Conservation (phyloP, 257 asterid genomes). For the Nicotiana attenuata region DNA sequence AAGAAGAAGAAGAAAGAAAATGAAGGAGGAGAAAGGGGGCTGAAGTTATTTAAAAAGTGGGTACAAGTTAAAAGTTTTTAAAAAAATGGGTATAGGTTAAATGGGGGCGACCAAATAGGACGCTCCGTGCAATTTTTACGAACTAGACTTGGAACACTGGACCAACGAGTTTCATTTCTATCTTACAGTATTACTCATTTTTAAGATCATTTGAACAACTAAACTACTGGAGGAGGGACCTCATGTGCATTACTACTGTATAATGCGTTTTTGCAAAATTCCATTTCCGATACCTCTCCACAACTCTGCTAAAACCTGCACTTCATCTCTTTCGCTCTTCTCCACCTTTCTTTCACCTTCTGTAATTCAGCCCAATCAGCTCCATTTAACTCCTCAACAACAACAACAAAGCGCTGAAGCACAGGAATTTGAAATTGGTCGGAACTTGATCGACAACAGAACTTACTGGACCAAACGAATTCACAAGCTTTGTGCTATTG, state of each 20-base stretch:
- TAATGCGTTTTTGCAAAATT: conserved; percentile 28
- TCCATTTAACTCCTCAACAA: conserved; percentile 5
- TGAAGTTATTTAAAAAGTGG: no score
- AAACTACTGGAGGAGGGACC: no score
- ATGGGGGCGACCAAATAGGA: no score
- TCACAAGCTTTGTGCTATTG: conserved; percentile 59
- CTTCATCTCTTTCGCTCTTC: conserved; percentile 21
- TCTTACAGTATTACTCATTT: not conserved
- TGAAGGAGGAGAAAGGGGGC: no score
- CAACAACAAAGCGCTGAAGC: not conserved
- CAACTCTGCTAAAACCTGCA: conserved; percentile 9
- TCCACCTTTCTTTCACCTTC: conserved; percentile 8
- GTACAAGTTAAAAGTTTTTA: no score
- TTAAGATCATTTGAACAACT: no score
- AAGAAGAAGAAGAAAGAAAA: no score
- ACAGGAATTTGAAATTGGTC: conserved; percentile 2
- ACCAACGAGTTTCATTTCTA: not conserved
- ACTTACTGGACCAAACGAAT: conserved; percentile 56
- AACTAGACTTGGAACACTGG: not conserved
- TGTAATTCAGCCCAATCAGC: conserved; percentile 14
- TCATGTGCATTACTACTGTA: not conserved
- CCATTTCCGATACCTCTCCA: conserved; percentile 26
- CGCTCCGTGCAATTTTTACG: no score
- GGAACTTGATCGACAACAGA: conserved; percentile 26
- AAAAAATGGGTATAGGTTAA: no score